phyloP scores from a whole-genome alignment of 2,329 filamentous ascomycete species.

The Teratosphaeria nubilosa region DNA sequence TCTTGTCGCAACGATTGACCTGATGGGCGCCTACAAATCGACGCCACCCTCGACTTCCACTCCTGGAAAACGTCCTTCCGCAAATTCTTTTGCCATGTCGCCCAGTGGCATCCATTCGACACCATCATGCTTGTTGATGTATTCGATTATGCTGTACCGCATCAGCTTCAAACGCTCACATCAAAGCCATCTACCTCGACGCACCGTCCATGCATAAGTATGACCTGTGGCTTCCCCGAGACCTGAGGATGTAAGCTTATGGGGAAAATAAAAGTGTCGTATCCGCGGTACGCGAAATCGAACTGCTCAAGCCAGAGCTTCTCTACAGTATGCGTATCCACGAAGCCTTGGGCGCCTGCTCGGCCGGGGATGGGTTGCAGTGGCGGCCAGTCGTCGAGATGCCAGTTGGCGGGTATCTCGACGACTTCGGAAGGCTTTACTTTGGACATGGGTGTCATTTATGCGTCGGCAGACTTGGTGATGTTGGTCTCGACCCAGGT shows the following conservation, averaged over 20 bases:
- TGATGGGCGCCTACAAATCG: neutral
- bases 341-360: slow-evolving; percentile 29
- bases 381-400: slow-evolving; percentile 39
- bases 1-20: neutral
- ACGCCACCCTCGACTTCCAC: slow-evolving; percentile 25
- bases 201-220: slow-evolving; percentile 34
- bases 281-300: slow-evolving; percentile 35
- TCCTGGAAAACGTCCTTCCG: slow-evolving; percentile 24
- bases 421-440: slow-evolving; percentile 28
- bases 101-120: slow-evolving; percentile 29
- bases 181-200: too few species aligned
- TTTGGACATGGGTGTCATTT: slow-evolving; percentile 31
- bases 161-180: too few species aligned
- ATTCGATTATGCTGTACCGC: slow-evolving; percentile 30
- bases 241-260: slow-evolving; percentile 41
- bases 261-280: slow-evolving; percentile 38
- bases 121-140: slow-evolving; percentile 35
- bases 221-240: slow-evolving; percentile 37
- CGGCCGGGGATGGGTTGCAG: slow-evolving; percentile 26
- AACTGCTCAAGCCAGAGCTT: slow-evolving; percentile 39
- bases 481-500: slow-evolving; percentile 24
- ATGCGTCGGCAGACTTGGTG: slow-evolving; percentile 23
- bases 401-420: slow-evolving; percentile 39
- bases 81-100: slow-evolving; percentile 29
- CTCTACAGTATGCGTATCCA: slow-evolving; percentile 34